Base-by-base conservation (phyloP, 192 early-diverging fungal species). In the Irineochytrium annulatum region DNA sequence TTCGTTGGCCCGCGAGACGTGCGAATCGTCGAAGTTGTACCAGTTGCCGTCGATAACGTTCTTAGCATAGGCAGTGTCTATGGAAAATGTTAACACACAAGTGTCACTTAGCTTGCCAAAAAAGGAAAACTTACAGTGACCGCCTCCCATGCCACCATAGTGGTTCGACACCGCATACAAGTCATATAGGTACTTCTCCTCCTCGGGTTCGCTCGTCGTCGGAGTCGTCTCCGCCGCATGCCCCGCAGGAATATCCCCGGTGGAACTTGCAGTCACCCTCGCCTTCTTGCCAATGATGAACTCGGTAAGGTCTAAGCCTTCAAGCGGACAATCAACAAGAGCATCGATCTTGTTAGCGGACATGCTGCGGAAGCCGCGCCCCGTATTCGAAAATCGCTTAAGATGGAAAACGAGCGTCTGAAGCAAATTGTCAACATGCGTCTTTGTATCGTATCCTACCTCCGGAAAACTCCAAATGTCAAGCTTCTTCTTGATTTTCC, bases 11-110 rank as follows among this genome's bases (percentile, higher is more conserved):
- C 63, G 65, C 19, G 64, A 62, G 1, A 90, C 89, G 31, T 74
- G 80, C 13, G 80, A 82, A 67, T 93, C 89, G 68, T 93, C 85
- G 60, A 89, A 89, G 61, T 90, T 83, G 69, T 90, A 91, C 91
- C 91, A 91, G 34, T 77, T 28, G 39, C 60, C 65, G 60, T 87
- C 82, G 35, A 84, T 61, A 19, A 74, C 65, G 57, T 85, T 89
- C 60, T 80, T 78, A 19, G 87, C 88, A 68, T 88, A 89, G 0
- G 89, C 88, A 26, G 91, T 93, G 56, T 91, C 74, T 76, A 48
- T 51, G 13, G 16, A n/a, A n/a, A 6, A 32, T 11, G 30, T 51
- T 8, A 39, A 17, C 33, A 59, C 28, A 39, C 29, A 13, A 52
- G 14, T 32, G 17, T 46, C 57, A 59, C 31, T 52, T 26, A 1